Conservation (phyloP, 2,329 filamentous ascomycete species). For the Incumbomyces lentus region DNA sequence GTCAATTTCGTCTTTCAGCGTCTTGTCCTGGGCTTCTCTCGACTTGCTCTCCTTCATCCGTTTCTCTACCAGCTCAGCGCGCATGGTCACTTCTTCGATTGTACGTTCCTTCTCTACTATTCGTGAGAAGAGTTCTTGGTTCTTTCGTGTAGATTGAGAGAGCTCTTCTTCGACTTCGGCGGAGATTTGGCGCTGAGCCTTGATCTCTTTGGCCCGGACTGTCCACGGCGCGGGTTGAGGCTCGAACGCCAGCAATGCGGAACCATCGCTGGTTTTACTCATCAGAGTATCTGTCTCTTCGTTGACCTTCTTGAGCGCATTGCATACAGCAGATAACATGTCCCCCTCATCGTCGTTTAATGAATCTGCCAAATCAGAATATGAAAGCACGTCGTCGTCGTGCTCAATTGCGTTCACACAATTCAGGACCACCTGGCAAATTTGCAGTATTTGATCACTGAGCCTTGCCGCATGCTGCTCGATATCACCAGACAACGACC, state of each 20-base stretch:
- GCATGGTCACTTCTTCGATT: conserved; percentile 71
- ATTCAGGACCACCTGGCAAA: conserved; percentile 56
- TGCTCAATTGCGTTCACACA: conserved; percentile 55
- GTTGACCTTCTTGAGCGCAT: conserved; percentile 14
- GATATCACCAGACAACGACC: conserved; percentile 59
- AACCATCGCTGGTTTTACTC: conserved; percentile 58
- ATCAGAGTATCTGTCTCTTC: conserved; percentile 49
- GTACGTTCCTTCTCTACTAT: conserved; percentile 67
- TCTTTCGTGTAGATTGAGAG: conserved; percentile 65
- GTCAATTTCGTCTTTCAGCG: conserved; percentile 33
- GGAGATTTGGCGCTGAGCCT: conserved; percentile 67
- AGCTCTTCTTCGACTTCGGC: conserved; percentile 80
- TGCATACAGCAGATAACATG: conserved; percentile 7
- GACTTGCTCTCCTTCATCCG: conserved; percentile 73
- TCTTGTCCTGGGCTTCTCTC: conserved; percentile 50
- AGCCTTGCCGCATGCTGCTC: conserved; percentile 56
- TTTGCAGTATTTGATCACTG: conserved; percentile 53
- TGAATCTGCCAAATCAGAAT: background rate
- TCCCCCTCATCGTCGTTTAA: background rate
- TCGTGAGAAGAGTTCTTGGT: conserved; percentile 63
- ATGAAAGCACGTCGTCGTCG: background rate
- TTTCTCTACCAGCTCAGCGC: conserved; percentile 85
- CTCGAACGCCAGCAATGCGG: conserved; percentile 70
- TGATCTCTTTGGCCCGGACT: conserved; percentile 68
- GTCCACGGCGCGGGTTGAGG: conserved; percentile 69